phyloP scores from a whole-genome alignment of 805 yeast genomes.

The Diddensiella transvaalensis region DNA sequence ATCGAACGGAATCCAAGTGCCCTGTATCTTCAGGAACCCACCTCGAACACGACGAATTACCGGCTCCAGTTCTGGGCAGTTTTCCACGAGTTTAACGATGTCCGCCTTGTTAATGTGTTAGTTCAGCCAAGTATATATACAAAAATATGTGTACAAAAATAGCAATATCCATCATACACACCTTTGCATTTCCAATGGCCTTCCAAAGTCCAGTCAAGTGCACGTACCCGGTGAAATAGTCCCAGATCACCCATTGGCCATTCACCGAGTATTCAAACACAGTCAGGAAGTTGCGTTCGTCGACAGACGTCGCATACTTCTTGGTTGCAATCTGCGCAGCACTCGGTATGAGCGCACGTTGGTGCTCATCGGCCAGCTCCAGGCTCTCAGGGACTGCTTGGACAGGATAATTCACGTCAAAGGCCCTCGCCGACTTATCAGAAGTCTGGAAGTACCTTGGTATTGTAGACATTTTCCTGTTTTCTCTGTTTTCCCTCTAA shows the following conservation, averaged over 20 bases:
- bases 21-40: slow-evolving; percentile 88
- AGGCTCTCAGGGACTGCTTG: slow-evolving; percentile 22
- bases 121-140: neutral
- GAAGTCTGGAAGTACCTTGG: no score
- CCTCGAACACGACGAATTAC: slow-evolving; percentile 76
- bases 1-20: slow-evolving; percentile 83
- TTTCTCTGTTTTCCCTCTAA: no score
- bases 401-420: slow-evolving; percentile 30
- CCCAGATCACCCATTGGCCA: slow-evolving; percentile 81
- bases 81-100: slow-evolving; percentile 65
- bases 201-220: slow-evolving; percentile 90
- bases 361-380: slow-evolving; percentile 16
- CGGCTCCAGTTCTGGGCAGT: slow-evolving; percentile 57
- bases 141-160: no score
- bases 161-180: no score
- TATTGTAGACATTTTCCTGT: no score
- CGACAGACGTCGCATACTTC: slow-evolving; percentile 65
- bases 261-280: slow-evolving; percentile 70
- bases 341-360: slow-evolving; percentile 21
- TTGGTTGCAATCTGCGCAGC: slow-evolving; percentile 22
- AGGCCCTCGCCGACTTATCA: slow-evolving; percentile 9
- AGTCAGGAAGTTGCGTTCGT: slow-evolving; percentile 63
- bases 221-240: slow-evolving; percentile 76
- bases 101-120: slow-evolving; percentile 44
- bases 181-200: slow-evolving; percentile 57